Percentiles rank a stretch among this genome's conserved stretches.
These are phyloP conservation scores for Teratosphaeria zuluensis DNA, from an alignment of 2,329 filamentous ascomycete species.

Conservation along the genomic window DNA sequence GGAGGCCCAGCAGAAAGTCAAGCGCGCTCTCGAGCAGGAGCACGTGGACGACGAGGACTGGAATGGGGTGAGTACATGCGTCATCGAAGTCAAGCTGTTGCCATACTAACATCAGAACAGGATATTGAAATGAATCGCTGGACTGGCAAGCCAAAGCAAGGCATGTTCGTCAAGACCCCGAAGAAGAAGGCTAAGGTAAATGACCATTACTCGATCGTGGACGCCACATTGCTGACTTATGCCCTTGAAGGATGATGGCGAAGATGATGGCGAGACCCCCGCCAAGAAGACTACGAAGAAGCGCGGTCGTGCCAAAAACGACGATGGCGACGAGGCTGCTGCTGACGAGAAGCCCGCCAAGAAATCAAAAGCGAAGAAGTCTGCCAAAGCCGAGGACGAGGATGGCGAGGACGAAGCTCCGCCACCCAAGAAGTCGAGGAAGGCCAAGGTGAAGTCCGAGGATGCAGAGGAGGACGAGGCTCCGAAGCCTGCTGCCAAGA, in stretches of 20 bases:
- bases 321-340: slow-evolving; percentile 4
- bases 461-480: not conserved
- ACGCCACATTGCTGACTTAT: not conserved
- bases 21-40: slow-evolving; percentile 61
- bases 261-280: slow-evolving; percentile 6
- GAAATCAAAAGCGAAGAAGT: slow-evolving; percentile 1
- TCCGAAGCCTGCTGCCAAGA: slow-evolving; percentile 1
- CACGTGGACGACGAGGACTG: slow-evolving; percentile 81
- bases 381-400: not conserved
- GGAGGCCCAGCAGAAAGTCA: slow-evolving; percentile 64
- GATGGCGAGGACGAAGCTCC: slow-evolving; percentile 3
- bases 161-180: slow-evolving; percentile 27
- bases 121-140: slow-evolving; percentile 70
- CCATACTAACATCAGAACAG: slow-evolving; percentile 33
- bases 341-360: slow-evolving; percentile 2
- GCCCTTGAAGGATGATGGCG: slow-evolving; percentile 5
- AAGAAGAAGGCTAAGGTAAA: slow-evolving; percentile 18
- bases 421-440: not conserved
- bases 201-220: not conserved
- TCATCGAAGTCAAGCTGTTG: not conserved
- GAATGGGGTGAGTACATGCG: slow-evolving; percentile 60
- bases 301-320: not conserved
- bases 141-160: slow-evolving; percentile 27
- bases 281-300: slow-evolving; percentile 10
- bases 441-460: not conserved